A percentile compares a stretch with the other conserved stretches of the same genome.
These are phyloP conservation scores for Paecilomyces sp. DNA, from an alignment of 2,329 filamentous ascomycete species.

Conservation along the genomic window DNA sequence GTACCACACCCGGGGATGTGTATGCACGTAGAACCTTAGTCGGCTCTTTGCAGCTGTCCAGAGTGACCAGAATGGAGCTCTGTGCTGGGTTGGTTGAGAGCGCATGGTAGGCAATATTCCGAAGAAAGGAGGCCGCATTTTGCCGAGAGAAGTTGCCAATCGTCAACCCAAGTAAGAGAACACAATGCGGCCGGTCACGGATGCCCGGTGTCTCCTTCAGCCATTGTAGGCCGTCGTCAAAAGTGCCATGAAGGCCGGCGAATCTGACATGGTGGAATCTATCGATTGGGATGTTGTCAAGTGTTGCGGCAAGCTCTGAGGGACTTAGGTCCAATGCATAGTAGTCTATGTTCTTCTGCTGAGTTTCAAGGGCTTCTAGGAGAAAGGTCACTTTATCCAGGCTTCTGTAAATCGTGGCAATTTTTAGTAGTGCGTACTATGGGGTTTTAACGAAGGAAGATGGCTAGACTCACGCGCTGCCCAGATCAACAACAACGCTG, in stretches of 20 bases:
- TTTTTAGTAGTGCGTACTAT: background rate
- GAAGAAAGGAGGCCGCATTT: background rate
- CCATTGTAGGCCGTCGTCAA: conserved; percentile 1
- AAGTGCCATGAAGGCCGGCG: conserved; percentile 1
- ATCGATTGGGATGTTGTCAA: background rate
- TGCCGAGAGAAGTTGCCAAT: conserved; percentile 1
- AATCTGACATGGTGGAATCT: background rate
- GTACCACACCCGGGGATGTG: background rate
- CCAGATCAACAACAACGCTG: conserved; percentile 2
- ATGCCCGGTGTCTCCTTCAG: background rate
- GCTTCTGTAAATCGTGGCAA: background rate
- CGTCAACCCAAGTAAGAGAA: conserved; percentile 1
- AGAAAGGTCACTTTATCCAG: conserved; percentile 1
- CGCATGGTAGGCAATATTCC: background rate
- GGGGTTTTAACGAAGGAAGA: background rate
- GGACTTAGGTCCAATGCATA: background rate
- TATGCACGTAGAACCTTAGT: conserved; percentile 1
- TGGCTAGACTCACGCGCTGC: background rate
- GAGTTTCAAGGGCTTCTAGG: background rate
- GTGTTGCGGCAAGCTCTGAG: background rate
- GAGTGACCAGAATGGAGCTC: conserved; percentile 1
- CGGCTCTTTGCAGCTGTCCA: conserved; percentile 1
- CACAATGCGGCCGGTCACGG: background rate
- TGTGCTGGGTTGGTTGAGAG: background rate
- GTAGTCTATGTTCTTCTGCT: conserved; percentile 1